phyloP scores from a whole-genome alignment of 495 filamentous ascomycete species.

The Staphylotrichum longicolle region DNA sequence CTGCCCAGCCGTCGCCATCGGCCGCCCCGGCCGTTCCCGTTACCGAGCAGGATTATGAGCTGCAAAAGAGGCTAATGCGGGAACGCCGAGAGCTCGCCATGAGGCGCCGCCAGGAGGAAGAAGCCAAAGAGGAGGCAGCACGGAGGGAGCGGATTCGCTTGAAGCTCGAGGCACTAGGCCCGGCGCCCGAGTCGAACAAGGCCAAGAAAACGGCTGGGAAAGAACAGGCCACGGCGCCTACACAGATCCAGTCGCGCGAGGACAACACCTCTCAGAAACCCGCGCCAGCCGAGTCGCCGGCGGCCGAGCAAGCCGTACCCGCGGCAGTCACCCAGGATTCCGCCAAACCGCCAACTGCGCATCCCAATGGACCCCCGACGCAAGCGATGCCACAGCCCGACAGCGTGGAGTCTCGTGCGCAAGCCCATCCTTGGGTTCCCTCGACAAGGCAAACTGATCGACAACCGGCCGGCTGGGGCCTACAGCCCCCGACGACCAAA shows the following conservation, averaged over 20 bases:
- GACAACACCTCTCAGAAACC: slow-evolving; percentile 27
- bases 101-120: slow-evolving; percentile 75
- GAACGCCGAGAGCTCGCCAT: slow-evolving; percentile 73
- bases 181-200: slow-evolving; percentile 61
- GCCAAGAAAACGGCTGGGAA: slow-evolving; percentile 47
- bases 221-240: slow-evolving; percentile 39
- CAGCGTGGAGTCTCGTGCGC: slow-evolving; percentile 21
- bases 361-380: slow-evolving; percentile 16
- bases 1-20: slow-evolving; percentile 26
- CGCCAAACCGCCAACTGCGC: slow-evolving; percentile 5
- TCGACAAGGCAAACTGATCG: slow-evolving; percentile 35
- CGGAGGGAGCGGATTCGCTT: slow-evolving; percentile 76
- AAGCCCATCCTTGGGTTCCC: slow-evolving; percentile 26
- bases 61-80: slow-evolving; percentile 83
- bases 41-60: slow-evolving; percentile 58
- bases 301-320: slow-evolving; percentile 9
- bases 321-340: slow-evolving; percentile 3
- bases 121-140: slow-evolving; percentile 75
- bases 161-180: slow-evolving; percentile 77
- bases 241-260: slow-evolving; percentile 41
- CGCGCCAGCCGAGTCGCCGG: slow-evolving; percentile 10
- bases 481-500: slow-evolving; percentile 45
- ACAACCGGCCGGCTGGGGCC: slow-evolving; percentile 35
- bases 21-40: slow-evolving; percentile 32
- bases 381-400: slow-evolving; percentile 19